phyloP scores from a whole-genome alignment of 1,284 basidiomycete species.

The Fomes fomentarius region DNA sequence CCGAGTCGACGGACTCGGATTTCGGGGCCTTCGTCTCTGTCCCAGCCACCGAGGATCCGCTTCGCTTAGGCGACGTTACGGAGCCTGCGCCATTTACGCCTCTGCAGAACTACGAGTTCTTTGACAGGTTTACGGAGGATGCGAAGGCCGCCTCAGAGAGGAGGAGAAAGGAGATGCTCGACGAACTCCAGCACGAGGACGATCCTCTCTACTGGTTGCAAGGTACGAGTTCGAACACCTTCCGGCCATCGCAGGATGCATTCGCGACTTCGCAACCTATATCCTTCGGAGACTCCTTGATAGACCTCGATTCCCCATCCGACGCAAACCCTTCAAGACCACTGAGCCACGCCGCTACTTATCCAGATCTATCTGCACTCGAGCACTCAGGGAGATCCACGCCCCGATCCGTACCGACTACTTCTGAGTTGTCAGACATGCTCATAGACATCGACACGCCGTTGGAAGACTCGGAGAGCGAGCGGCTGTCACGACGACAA shows the following conservation, averaged over 20 bases:
- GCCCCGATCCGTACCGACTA: not conserved
- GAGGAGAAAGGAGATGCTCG: constrained; percentile 55
- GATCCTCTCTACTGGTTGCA: constrained; percentile 63
- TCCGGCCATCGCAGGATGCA: constrained; percentile 10
- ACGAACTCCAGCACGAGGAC: constrained; percentile 66
- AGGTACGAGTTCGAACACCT: constrained; percentile 12
- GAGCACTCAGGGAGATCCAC: not conserved
- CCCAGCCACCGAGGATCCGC: constrained; percentile 58
- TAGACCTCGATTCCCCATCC: constrained; percentile 21
- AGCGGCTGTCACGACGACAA: constrained; percentile 10
- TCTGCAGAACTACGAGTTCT: constrained; percentile 46
- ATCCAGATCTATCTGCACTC: not conserved
- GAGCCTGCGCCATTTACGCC: constrained; percentile 25
- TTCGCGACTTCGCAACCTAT: not conserved
- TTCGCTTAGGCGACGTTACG: constrained; percentile 34
- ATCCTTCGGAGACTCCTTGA: constrained; percentile 10
- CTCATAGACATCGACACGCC: constrained; percentile 5
- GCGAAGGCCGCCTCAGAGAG: constrained; percentile 56
- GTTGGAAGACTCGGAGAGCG: not conserved
- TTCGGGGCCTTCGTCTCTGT: constrained; percentile 75
- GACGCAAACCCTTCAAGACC: too few relatives aligned
- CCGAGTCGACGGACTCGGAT: constrained; percentile 43
- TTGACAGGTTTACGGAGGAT: constrained; percentile 57
- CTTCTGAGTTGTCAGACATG: constrained; percentile 1
- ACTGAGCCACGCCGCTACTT: too few relatives aligned